Evolutionary conservation across 106 monocot species (phyloP).

Genomic region (Ottelia alismoides): DNA sequence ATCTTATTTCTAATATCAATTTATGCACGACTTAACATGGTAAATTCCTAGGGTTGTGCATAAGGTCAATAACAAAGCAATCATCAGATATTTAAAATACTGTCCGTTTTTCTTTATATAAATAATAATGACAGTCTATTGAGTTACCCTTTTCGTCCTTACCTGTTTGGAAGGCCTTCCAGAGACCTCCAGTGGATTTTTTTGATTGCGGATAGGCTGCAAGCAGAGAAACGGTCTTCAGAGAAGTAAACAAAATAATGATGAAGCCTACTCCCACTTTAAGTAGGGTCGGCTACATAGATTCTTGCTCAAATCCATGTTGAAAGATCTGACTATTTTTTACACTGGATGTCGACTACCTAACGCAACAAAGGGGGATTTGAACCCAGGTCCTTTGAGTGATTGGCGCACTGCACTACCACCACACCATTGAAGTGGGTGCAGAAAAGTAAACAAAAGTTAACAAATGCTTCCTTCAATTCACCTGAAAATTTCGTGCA

Average conservation of each 20-base stretch:
- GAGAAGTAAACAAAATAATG: no score
- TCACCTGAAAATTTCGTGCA: conserved; percentile 77
- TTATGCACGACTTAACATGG: no score
- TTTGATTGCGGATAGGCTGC: conserved; percentile 90
- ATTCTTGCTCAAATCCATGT: no score
- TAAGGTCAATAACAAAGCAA: no score
- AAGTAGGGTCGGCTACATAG: no score
- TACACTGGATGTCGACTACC: not conserved
- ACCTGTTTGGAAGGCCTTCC: conserved; percentile 96
- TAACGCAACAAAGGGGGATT: not conserved
- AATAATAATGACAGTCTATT: not conserved
- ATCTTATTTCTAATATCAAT: no score
- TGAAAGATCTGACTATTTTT: not conserved
- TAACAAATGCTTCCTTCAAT: not conserved
- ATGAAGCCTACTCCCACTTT: no score
- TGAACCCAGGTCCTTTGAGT: no score
- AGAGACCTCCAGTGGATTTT: conserved; percentile 96
- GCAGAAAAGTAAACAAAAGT: no score
- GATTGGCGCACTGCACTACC: no score
- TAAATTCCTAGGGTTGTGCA: not conserved
- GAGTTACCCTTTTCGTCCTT: not conserved
- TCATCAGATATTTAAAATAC: no score
- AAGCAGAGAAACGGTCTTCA: conserved; percentile 9
- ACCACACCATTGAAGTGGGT: no score
- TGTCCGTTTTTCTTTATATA: not conserved